Evolutionary conservation across 208 protist genomes (phyloP), one percentile per base, ranked within the genome.

Genomic region (Naegleria lovaniensis): DNA sequence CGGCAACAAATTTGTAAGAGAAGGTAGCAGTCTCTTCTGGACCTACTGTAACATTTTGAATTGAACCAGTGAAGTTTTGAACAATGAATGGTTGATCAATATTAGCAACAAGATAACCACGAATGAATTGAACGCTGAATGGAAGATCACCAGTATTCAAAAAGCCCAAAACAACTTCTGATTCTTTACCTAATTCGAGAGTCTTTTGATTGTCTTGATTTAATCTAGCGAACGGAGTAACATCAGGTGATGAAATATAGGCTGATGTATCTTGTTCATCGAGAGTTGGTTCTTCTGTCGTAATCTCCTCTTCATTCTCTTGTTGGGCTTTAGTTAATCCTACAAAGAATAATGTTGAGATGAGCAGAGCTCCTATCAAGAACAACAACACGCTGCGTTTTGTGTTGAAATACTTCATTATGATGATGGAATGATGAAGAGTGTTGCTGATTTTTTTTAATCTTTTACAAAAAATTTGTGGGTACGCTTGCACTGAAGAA

Each of bases 51-150:
- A 96, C 95, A 5, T 92, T 95, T 83, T 97, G 94, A 76, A 94
- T 94, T 36, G 96, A 93, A 59, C 95, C 94, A 13, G 95, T 97
- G 90, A 97, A 97, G 95, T 97, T 97, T 93, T 97, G 96, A 29
- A 97, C 38, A 3, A 95, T 92, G 7, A 90, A 67, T 25, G 85
- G 51, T 38, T 16, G 48, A 40, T 89, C 85, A 5, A 75, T 5
- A 15, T 39, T 33, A 0, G 29, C 13, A 9, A 89, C n/a, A 4
- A 89, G n/a, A 29, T 89, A 67, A 41, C 85, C 85, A 38, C 85
- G 15, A 25, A 67, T 67, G n/a, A 55, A 89, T 89, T 89, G 85
- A 67, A 89, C 36, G 6, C 51, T 59, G 85, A 89, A 89, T 52
- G 41, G 48, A 41, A 19, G 11, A 41, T 89, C 85, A 41, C 85